Conservation (phyloP, 1,139 yeast species). For the Hemisphaericaspora subhashii region DNA sequence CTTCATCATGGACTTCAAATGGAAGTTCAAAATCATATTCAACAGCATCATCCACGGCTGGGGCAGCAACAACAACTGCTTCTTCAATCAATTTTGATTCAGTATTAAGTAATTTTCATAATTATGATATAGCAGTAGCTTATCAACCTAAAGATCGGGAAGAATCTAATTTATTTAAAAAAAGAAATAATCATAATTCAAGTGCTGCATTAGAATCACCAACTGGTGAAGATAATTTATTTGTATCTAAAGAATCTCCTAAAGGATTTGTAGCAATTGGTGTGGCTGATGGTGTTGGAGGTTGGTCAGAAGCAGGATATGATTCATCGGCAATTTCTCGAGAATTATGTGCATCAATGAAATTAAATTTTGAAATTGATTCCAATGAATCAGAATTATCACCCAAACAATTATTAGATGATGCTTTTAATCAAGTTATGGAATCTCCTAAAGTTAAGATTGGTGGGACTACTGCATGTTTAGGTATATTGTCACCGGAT, state of each 20-base stretch:
- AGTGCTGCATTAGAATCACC: slow-evolving; percentile 50
- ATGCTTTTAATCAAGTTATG: slow-evolving; percentile 56
- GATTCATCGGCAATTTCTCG: slow-evolving; percentile 83
- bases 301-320: slow-evolving; percentile 91
- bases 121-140: slow-evolving; percentile 64
- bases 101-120: slow-evolving; percentile 26
- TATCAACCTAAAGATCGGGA: slow-evolving; percentile 71
- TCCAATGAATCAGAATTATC: slow-evolving; percentile 7
- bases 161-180: slow-evolving; percentile 43
- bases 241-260: slow-evolving; percentile 47
- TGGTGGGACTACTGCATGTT: slow-evolving; percentile 95
- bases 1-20: slow-evolving; percentile 21
- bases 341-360: slow-evolving; percentile 55
- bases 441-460: slow-evolving; percentile 66
- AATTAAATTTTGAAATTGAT: slow-evolving; percentile 26
- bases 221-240: slow-evolving; percentile 87
- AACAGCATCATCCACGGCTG: slow-evolving; percentile 12
- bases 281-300: slow-evolving; percentile 98
- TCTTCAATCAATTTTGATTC: slow-evolving; percentile 17
- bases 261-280: slow-evolving; percentile 66
- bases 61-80: too few relatives aligned
- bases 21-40: slow-evolving; percentile 11
- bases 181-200: slow-evolving; percentile 25
- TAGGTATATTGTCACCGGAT: slow-evolving; percentile 66
- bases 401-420: slow-evolving; percentile 53